These are phyloP conservation scores for Telfairia occidentalis DNA, from an alignment of 331 rosid genomes.

Conservation along the genomic window DNA sequence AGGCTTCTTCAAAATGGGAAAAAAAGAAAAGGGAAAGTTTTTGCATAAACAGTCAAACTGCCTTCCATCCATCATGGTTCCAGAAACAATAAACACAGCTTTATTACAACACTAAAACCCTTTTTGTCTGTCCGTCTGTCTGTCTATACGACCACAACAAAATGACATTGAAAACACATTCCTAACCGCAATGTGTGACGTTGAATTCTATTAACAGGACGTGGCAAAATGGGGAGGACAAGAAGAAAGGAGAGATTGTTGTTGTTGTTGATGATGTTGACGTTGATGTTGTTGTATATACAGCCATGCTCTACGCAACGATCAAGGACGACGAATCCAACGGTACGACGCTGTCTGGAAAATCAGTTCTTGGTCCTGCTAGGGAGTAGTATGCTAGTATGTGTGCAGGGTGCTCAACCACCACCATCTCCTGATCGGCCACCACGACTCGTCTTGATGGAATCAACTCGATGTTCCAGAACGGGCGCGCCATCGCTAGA, in stretches of 20 bases:
- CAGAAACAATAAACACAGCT: slow-evolving; percentile 17
- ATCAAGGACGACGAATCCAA: slow-evolving; percentile 34
- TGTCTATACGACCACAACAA: neutral
- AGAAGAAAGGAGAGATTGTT: neutral
- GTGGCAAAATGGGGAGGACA: slow-evolving; percentile 7
- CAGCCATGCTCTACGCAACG: neutral
- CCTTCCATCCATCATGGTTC: slow-evolving; percentile 16
- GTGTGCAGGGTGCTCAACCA: slow-evolving; percentile 63
- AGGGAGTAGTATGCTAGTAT: slow-evolving; percentile 94
- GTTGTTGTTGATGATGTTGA: neutral
- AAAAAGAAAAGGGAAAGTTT: neutral
- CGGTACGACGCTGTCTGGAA: slow-evolving; percentile 62
- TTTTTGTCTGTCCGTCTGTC: neutral
- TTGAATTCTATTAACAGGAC: slow-evolving; percentile 36
- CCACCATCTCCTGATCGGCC: slow-evolving; percentile 7
- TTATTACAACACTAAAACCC: slow-evolving; percentile 29
- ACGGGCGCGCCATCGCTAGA: slow-evolving; percentile 68
- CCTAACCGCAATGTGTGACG: slow-evolving; percentile 20
- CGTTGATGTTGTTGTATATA: neutral
- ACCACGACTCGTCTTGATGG: slow-evolving; percentile 43
- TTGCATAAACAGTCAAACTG: slow-evolving; percentile 3
- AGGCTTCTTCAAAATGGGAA: neutral
- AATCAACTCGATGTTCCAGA: slow-evolving; percentile 81
- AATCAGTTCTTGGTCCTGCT: slow-evolving; percentile 84
- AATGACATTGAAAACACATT: slow-evolving; percentile 12